phyloP scores from a whole-genome alignment of 371 early-diverging fungal genomes.

The Syncephalis plumigaleata region DNA sequence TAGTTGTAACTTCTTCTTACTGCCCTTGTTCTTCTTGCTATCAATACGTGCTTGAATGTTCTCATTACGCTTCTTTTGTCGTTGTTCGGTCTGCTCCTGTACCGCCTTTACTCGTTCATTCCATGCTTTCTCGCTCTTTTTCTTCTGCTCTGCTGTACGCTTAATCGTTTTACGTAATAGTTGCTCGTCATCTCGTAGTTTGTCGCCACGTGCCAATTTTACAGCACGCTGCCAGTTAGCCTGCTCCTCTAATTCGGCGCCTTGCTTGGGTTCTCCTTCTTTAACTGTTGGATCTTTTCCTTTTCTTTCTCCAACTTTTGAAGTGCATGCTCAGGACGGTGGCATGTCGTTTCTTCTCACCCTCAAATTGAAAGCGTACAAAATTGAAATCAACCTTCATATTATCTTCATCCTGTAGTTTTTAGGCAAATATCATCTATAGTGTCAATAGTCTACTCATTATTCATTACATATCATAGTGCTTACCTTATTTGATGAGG shows the following conservation, averaged over 20 bases:
- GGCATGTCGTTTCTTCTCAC: conserved; percentile 53
- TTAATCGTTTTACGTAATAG: conserved; percentile 82
- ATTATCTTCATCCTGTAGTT: conserved; percentile 27
- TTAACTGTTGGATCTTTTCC: conserved; percentile 55
- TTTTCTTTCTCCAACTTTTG: conserved; percentile 45
- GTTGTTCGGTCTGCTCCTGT: conserved; percentile 37
- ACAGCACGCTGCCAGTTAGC: conserved; percentile 66
- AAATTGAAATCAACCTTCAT: conserved; percentile 43
- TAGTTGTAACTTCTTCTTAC: too few species aligned
- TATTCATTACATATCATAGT: too few species aligned
- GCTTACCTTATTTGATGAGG: too few species aligned
- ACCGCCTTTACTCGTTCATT: conserved; percentile 51
- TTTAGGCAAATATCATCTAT: too few species aligned
- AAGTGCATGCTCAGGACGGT: conserved; percentile 53
- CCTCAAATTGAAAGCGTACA: conserved; percentile 52
- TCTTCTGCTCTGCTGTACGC: conserved; percentile 64
- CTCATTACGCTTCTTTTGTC: conserved; percentile 52
- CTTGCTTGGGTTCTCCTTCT: conserved; percentile 34
- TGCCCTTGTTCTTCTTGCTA: conserved; percentile 53
- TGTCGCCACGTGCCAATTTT: conserved; percentile 69
- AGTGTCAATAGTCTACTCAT: too few species aligned
- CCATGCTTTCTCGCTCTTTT: conserved; percentile 69
- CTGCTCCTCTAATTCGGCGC: conserved; percentile 52
- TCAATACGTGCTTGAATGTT: conserved; percentile 62
- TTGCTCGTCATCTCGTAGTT: conserved; percentile 77